A percentile compares a stretch with the other conserved stretches of the same genome.
Conservation (phyloP, 306 rosid species). For the Fagus sylvatica region DNA sequence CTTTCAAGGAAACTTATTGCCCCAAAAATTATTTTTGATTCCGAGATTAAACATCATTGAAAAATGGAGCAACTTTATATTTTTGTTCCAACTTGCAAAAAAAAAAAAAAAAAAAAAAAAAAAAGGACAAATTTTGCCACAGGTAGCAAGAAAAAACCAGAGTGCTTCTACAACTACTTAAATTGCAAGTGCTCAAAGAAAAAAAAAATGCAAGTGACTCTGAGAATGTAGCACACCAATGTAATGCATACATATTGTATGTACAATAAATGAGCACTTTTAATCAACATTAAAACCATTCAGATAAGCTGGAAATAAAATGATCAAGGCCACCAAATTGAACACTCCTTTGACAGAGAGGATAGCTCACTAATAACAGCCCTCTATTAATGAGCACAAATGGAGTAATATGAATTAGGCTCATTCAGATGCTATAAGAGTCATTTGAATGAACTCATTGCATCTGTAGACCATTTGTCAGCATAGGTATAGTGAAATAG, state of each 20-base stretch:
- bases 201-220: no score
- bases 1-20: background rate
- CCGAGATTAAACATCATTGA: background rate
- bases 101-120: background rate
- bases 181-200: no score
- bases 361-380: background rate
- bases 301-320: no score
- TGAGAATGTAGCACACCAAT: no score
- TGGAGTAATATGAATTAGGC: background rate
- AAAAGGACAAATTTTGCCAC: background rate
- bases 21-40: background rate
- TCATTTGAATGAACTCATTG: no score
- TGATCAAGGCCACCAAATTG: no score
- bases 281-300: no score
- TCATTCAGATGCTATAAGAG: background rate
- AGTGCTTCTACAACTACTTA: no score
- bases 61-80: background rate
- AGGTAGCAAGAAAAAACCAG: background rate
- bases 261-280: no score
- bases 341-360: background rate
- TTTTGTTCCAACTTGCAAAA: background rate
- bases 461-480: background rate
- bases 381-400: no score
- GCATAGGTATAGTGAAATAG: background rate
- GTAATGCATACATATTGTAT: no score